Conservation (phyloP, 2,329 filamentous ascomycete species). For the Aureobasidium sp. region DNA sequence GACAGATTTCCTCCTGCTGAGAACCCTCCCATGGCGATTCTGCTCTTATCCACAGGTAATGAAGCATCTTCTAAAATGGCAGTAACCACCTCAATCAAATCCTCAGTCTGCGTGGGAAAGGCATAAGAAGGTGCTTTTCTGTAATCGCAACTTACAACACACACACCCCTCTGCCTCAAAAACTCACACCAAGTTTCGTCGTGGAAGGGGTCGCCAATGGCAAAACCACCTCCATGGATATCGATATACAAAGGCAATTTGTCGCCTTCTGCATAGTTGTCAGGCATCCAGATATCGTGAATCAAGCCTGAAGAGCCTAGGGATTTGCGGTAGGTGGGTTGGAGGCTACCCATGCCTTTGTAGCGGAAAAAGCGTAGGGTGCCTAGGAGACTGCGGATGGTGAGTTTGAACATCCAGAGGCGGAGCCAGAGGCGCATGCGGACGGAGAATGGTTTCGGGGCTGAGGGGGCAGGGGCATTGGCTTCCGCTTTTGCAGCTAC, state of each 20-base stretch:
- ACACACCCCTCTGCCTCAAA: background rate
- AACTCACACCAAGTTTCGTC: background rate
- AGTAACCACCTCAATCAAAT: background rate
- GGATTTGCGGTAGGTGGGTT: background rate
- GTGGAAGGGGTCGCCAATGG: background rate
- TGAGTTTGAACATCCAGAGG: conserved; percentile 9
- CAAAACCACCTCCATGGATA: conserved; percentile 8
- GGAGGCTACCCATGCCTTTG: background rate
- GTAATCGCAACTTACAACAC: background rate
- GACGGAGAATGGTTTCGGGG: background rate
- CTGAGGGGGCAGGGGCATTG: background rate
- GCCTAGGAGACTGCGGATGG: background rate
- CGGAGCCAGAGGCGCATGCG: background rate
- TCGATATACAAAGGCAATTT: background rate
- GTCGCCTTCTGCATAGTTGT: background rate
- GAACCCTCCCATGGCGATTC: conserved; percentile 2
- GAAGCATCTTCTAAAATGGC: background rate
- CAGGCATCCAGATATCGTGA: background rate
- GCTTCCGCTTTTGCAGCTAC: background rate
- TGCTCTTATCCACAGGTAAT: background rate
- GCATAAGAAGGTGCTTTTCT: background rate
- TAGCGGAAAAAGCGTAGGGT: background rate
- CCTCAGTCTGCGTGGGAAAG: background rate
- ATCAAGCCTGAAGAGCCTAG: background rate
- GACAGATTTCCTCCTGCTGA: conserved; percentile 2